phyloP scores from a whole-genome alignment of 768 basidiomycete species.

The Psilocybe cyanescens region DNA sequence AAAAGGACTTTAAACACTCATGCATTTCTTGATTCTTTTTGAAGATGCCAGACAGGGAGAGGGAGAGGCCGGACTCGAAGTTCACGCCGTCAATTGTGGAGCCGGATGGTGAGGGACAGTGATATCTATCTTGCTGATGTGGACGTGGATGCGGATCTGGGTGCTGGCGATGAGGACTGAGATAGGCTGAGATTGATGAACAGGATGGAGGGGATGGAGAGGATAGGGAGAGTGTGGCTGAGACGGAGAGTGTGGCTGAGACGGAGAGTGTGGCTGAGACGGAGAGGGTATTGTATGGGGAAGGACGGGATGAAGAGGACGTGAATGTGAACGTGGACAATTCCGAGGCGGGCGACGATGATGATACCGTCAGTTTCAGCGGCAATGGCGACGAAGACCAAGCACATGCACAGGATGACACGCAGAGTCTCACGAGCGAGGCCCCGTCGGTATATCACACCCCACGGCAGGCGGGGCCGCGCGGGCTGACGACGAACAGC shows the following conservation, averaged over 20 bases:
- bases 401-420: slow-evolving; percentile 4
- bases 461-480: slow-evolving; percentile 8
- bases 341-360: background rate
- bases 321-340: background rate
- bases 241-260: too few species aligned
- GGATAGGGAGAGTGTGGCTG: too few species aligned
- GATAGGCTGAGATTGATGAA: background rate
- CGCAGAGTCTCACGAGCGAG: background rate
- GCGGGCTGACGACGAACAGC: slow-evolving; percentile 19
- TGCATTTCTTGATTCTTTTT: too few species aligned
- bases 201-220: slow-evolving; percentile 11
- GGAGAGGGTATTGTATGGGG: background rate
- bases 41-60: slow-evolving; percentile 20
- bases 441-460: slow-evolving; percentile 7
- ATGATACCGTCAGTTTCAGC: background rate
- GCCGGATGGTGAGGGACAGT: slow-evolving; percentile 6
- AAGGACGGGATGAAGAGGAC: slow-evolving; percentile 5
- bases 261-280: background rate
- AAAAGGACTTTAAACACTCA: too few species aligned
- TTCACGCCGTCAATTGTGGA: slow-evolving; percentile 51
- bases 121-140: slow-evolving; percentile 18
- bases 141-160: slow-evolving; percentile 16
- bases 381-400: slow-evolving; percentile 5
- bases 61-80: slow-evolving; percentile 71
- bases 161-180: slow-evolving; percentile 17